Evolutionary conservation across 495 filamentous ascomycete species (phyloP), one percentile per base, ranked within the genome.

Genomic region (Penicillium ochrochloron): DNA sequence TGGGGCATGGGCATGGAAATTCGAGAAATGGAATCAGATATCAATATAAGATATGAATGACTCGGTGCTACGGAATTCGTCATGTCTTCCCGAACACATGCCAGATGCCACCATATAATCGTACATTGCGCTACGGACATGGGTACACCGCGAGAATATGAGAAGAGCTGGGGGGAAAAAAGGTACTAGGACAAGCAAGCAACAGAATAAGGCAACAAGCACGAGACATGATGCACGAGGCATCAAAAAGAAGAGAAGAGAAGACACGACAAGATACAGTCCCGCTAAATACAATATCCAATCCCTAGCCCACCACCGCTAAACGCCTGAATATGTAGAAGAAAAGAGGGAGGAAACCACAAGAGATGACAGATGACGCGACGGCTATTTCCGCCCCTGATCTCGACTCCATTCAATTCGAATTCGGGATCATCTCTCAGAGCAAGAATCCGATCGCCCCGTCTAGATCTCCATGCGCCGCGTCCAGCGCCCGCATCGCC

Each of bases 371-470:
- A 44, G 8, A 23, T 19, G 12, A 44, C 0, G 15, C 39, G 17
- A 44, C 4, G 19, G n/a, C 19, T 19, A 21, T 19, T 10, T 25
- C 44, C 44, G 21, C 3, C 2, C 3, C 15, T 14, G 15, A 41
- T 17, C 10, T 48, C 44, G 44, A 48, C 23, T 21, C 14, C 21
- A 12, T 48, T 7, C 31, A 9, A 33, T 33, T 9, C 5, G 8
- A 7, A 14, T 57, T 34, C 25, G n/a, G 29, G 42, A 46, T 55
- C 63, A 50, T n/a, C 14, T 35, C 53, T 73, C 68, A 79, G 57
- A 97, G 91, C 63, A 97, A 80, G 53, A 97, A 84, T 48, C 91
- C 89, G 57, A 94, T 93, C 21, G 95, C 95, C 59, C 88, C 84
- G 56, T 97, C 90, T 34, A 97, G 83, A 73, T 98, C 91, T 8